Base-by-base conservation (phyloP, 257 asterid genomes). In the Gynochthodes officinalis region DNA sequence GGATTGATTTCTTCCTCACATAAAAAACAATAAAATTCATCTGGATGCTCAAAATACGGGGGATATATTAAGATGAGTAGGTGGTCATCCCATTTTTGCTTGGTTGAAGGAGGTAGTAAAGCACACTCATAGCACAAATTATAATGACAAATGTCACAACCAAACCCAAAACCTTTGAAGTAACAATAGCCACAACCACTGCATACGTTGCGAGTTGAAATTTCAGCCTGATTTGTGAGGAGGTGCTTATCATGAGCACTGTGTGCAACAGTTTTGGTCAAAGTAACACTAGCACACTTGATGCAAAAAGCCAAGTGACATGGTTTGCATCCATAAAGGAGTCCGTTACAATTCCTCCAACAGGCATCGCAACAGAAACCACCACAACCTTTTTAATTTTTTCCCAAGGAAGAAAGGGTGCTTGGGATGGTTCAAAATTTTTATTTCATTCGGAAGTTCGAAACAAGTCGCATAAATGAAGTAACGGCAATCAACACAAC, bases 1-100 rank as follows among this genome's bases (percentile, higher is more conserved):
- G 72, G 72, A 44, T 68, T 35, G 18, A 68, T 49, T 48, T 48
- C 59, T 16, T 52, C 43, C 23, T 68, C 72, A 14, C 72, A 68
- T 5, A 49, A 11, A 15, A 46, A 61, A 12, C 72, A 68, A 33
- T n/a, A 27, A 40, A 68, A 48, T 25, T 68, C 43, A 19, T 68
- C 60, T 8, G 72, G 72, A 68, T 67, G 72, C 9, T 68, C 72
- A 8, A 13, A 32, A 12, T 27, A 53, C 11, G 46, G 62, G 4
- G 44, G 70, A 65, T 21, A 66, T 5, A n/a, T 40, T 28, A n/a
- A n/a, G n/a, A n/a, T n/a, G n/a, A 44, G 55, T 12, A 11, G 57
- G 23, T 67, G 46, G 2, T 37, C 2, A 16, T 49, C 60, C 62
- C 61, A 49, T 8, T 32, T 33, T 7, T 49, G 72, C 72, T 35